A percentile compares a stretch with the other conserved stretches of the same genome.
phyloP scores from a whole-genome alignment of 1,284 basidiomycete species.

The Fomitopsis betulina region DNA sequence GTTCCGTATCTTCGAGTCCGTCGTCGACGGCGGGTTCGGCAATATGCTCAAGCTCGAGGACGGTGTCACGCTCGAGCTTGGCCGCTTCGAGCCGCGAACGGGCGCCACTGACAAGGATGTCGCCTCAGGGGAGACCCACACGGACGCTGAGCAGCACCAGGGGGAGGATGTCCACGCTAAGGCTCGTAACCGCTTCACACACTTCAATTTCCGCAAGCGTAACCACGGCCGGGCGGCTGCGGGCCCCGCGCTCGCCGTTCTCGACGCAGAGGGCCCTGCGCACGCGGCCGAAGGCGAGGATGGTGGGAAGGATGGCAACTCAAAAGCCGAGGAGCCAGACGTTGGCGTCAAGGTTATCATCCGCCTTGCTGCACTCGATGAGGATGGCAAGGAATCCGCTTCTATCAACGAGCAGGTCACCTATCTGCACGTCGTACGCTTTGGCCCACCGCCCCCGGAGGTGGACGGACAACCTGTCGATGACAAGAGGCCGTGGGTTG shows the following conservation, averaged over 20 bases:
- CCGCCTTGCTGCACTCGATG: conserved; percentile 71
- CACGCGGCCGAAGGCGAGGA: conserved; percentile 19
- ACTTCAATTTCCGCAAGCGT: conserved; percentile 59
- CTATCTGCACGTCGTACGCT: conserved; percentile 78
- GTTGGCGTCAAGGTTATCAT: conserved; percentile 76
- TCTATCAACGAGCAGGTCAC: conserved; percentile 81
- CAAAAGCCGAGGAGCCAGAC: conserved; percentile 42
- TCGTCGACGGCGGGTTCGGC: conserved; percentile 79
- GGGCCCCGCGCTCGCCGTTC: conserved; percentile 72
- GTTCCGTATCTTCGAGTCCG: conserved; percentile 66
- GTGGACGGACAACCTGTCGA: conserved; percentile 28
- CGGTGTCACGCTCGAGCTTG: conserved; percentile 70
- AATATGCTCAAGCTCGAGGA: conserved; percentile 68
- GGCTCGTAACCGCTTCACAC: conserved; percentile 50
- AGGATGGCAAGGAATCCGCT: conserved; percentile 57
- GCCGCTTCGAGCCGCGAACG: conserved; percentile 48
- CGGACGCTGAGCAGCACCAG: conserved; percentile 19
- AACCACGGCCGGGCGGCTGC: conserved; percentile 45
- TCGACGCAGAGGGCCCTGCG: conserved; percentile 50
- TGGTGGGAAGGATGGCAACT: conserved; percentile 33
- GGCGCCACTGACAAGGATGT: conserved; percentile 6
- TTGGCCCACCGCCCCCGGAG: conserved; percentile 39
- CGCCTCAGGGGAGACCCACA: conserved; percentile 1
- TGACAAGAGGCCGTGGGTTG: conserved; percentile 72
- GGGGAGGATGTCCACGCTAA: conserved; percentile 9